Conservation (phyloP, 345 rosid genomes). For the Eucalyptus curtisii region DNA sequence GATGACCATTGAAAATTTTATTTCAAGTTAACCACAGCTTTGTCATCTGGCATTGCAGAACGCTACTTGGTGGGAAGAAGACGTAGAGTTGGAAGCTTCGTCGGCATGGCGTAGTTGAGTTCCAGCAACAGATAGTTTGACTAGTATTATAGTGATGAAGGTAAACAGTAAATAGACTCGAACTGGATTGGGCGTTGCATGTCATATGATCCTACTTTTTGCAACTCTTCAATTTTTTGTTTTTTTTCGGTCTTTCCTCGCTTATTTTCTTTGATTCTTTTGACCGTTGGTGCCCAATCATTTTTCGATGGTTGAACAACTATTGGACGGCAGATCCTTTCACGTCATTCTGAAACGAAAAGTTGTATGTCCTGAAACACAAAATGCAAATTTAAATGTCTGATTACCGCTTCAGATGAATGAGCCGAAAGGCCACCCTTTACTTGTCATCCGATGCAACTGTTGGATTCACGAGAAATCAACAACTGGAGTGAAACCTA, state of each 20-base stretch:
- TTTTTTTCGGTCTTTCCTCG: not conserved
- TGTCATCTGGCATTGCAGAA: conserved; percentile 25
- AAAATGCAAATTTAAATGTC: not conserved
- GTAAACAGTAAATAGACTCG: not conserved
- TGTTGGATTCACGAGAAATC: not conserved
- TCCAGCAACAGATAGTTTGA: not conserved
- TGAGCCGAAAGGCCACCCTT: not conserved
- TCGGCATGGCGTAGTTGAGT: conserved; percentile 77
- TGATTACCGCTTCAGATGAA: not conserved
- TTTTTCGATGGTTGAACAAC: not conserved
- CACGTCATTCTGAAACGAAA: not conserved
- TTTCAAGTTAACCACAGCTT: not conserved
- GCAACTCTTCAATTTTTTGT: not conserved
- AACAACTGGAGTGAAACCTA: not conserved
- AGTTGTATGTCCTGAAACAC: not conserved
- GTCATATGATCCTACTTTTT: not conserved
- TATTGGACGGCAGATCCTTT: not conserved
- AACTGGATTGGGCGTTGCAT: not conserved
- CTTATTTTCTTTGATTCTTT: not conserved
- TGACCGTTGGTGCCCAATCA: not conserved
- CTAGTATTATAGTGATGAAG: not conserved
- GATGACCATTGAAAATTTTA: not conserved
- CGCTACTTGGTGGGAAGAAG: conserved; percentile 99
- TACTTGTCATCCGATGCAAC: not conserved
- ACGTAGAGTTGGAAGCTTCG: conserved; percentile 61